These are phyloP conservation scores for Hysterium pulicare DNA, from an alignment of 2,329 filamentous ascomycete genomes.

Conservation along the genomic window DNA sequence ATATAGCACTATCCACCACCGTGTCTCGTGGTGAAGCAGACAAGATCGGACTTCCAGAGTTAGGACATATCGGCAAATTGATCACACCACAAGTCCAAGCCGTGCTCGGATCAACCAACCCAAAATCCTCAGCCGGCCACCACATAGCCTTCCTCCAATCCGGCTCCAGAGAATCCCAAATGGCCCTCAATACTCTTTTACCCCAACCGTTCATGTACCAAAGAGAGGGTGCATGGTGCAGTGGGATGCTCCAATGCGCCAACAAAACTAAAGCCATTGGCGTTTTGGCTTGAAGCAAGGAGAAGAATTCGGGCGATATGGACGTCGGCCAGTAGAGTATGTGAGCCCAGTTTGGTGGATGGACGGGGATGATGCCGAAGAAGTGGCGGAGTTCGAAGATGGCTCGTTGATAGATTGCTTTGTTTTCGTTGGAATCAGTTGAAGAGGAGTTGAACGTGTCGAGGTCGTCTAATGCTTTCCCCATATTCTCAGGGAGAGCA, in stretches of 20 bases:
- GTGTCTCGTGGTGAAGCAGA: no score
- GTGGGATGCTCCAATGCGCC: constrained; percentile 18
- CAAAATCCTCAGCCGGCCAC: not conserved
- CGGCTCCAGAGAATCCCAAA: constrained; percentile 12
- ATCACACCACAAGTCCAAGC: no score
- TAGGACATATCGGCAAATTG: no score
- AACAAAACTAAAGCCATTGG: constrained; percentile 17
- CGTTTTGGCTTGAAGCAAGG: constrained; percentile 11
- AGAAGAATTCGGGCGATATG: constrained; percentile 13
- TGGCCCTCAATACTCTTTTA: constrained; percentile 12
- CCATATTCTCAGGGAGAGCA: constrained; percentile 11
- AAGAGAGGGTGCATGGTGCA: constrained; percentile 15
- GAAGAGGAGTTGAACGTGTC: constrained; percentile 14
- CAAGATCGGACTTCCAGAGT: no score
- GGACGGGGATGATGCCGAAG: constrained; percentile 12
- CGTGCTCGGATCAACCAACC: no score
- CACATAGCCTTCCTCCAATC: constrained; percentile 9
- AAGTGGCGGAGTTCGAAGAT: constrained; percentile 12
- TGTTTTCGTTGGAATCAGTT: constrained; percentile 6
- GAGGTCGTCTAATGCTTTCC: constrained; percentile 11
- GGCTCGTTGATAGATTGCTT: constrained; percentile 13
- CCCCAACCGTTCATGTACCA: constrained; percentile 20
- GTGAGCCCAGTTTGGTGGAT: constrained; percentile 15
- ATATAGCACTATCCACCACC: no score
- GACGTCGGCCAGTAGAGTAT: constrained; percentile 17